These are phyloP conservation scores for Cytospora piceicola DNA, from an alignment of 2,329 filamentous ascomycete species.

Conservation along the genomic window DNA sequence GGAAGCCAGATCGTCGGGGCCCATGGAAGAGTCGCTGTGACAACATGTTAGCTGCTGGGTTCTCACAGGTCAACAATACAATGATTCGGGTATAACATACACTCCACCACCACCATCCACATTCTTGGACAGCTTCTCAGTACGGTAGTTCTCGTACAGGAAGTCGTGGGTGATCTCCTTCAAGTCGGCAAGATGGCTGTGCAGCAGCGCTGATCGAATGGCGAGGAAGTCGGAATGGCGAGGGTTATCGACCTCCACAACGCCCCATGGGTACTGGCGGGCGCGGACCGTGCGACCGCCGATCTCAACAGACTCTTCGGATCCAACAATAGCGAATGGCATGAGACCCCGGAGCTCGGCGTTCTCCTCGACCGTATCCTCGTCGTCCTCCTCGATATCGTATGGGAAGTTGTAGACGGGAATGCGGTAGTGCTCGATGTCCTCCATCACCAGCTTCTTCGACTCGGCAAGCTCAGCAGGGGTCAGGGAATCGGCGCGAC, in stretches of 20 bases:
- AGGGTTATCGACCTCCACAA: conserved; percentile 98
- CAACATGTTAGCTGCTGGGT: conserved; percentile 38
- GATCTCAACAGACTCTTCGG: conserved; percentile 93
- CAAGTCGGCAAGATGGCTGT: conserved; percentile 96
- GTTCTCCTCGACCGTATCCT: conserved; percentile 99
- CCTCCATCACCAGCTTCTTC: conserved; percentile 99
- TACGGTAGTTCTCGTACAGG: conserved; percentile 99
- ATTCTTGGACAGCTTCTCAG: conserved; percentile 99
- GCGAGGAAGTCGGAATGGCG: conserved; percentile 98
- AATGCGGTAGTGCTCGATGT: conserved; percentile 99
- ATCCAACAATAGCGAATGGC: conserved; percentile 98
- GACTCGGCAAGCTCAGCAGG: conserved; percentile 96
- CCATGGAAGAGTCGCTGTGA: conserved; percentile 82
- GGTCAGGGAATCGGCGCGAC: conserved; percentile 96
- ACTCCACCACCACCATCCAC: conserved; percentile 86
- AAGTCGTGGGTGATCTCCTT: conserved; percentile 99
- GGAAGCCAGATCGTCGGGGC: conserved; percentile 93
- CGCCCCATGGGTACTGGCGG: conserved; percentile 97
- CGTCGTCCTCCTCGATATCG: conserved; percentile 98
- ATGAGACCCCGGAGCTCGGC: conserved; percentile 95
- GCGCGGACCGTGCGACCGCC: conserved; percentile 90
- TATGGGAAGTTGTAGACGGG: conserved; percentile 99
- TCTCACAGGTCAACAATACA: background rate
- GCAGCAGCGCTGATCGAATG: conserved; percentile 92
- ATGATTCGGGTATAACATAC: conserved; percentile 62